Conservation (phyloP, 805 yeast species). For the Candida suzukii region DNA sequence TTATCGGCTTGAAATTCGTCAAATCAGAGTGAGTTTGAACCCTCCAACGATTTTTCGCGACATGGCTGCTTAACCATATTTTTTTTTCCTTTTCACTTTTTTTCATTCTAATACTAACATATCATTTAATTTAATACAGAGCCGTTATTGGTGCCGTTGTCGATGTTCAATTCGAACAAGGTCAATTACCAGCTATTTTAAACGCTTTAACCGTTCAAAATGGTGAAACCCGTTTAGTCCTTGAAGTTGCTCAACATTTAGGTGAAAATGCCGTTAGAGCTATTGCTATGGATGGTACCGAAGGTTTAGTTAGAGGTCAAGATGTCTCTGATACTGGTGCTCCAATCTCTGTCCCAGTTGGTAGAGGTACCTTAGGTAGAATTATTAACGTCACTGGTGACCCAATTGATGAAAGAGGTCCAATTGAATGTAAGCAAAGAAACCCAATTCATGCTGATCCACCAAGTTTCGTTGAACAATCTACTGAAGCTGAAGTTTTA, state of each 20-base stretch:
- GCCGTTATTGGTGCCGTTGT: constrained; percentile 99
- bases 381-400: constrained; percentile 98
- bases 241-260: constrained; percentile 99
- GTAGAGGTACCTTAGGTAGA: constrained; percentile 98
- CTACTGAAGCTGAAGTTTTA: constrained; percentile 95
- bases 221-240: constrained; percentile 66
- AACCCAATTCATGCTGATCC: constrained; percentile 99
- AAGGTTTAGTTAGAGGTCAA: constrained; percentile 98
- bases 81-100: neutral
- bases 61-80: constrained; percentile 13
- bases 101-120: neutral
- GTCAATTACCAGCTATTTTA: constrained; percentile 93
- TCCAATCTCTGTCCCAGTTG: constrained; percentile 98
- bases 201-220: constrained; percentile 89
- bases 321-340: constrained; percentile 90
- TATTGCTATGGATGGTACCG: constrained; percentile 99
- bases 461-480: constrained; percentile 93
- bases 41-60: constrained; percentile 4
- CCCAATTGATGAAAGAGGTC: constrained; percentile 99
- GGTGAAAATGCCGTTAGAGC: constrained; percentile 99
- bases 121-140: constrained; percentile 32
- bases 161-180: constrained; percentile 98
- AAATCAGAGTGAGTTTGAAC: constrained; percentile 7
- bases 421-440: constrained; percentile 84
- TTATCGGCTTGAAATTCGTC: constrained; percentile 7